Percentiles rank a stretch among this genome's conserved stretches.
These are phyloP conservation scores for Didymella lethalis DNA, from an alignment of 2,329 filamentous ascomycete species.

Conservation along the genomic window DNA sequence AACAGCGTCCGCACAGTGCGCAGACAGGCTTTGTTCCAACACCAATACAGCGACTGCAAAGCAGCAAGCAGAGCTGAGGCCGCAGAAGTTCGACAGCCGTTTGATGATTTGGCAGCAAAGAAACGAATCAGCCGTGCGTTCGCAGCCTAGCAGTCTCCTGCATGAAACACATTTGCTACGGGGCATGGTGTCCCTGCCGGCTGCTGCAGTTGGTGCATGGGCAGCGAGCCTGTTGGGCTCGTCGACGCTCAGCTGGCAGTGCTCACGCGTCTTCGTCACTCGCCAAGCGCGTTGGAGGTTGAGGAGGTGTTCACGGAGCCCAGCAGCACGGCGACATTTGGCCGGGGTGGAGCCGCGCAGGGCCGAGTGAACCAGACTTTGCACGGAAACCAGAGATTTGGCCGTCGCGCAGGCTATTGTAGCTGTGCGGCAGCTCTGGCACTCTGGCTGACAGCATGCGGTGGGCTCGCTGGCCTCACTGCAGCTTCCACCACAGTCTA, in stretches of 20 bases:
- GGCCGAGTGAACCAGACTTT: slow-evolving; percentile 22
- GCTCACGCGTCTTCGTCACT: slow-evolving; percentile 9
- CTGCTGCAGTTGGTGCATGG: slow-evolving; percentile 5
- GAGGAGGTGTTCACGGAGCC: slow-evolving; percentile 24
- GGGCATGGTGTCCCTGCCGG: slow-evolving; percentile 23
- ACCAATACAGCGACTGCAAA: slow-evolving; percentile 1
- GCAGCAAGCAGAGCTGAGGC: slow-evolving; percentile 27
- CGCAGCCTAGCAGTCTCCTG: slow-evolving; percentile 28
- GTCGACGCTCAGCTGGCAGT: slow-evolving; percentile 1
- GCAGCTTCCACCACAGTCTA: slow-evolving; percentile 6
- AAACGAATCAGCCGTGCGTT: slow-evolving; percentile 32
- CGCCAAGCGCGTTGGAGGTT: slow-evolving; percentile 23
- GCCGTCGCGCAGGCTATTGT: neutral
- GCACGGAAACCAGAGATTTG: slow-evolving; percentile 4
- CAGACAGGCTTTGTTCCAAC: slow-evolving; percentile 8
- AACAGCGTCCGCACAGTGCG: slow-evolving; percentile 9
- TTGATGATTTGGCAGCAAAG: slow-evolving; percentile 47
- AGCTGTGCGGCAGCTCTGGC: neutral
- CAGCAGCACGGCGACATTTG: slow-evolving; percentile 32
- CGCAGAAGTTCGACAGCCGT: slow-evolving; percentile 38
- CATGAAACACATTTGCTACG: slow-evolving; percentile 50
- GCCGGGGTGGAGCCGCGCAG: slow-evolving; percentile 34
- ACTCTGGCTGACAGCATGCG: slow-evolving; percentile 12
- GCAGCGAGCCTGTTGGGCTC: slow-evolving; percentile 5
- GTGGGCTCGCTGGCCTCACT: slow-evolving; percentile 9